phyloP scores from a whole-genome alignment of 805 yeast species.

The Lipomyces chichibuensis region DNA sequence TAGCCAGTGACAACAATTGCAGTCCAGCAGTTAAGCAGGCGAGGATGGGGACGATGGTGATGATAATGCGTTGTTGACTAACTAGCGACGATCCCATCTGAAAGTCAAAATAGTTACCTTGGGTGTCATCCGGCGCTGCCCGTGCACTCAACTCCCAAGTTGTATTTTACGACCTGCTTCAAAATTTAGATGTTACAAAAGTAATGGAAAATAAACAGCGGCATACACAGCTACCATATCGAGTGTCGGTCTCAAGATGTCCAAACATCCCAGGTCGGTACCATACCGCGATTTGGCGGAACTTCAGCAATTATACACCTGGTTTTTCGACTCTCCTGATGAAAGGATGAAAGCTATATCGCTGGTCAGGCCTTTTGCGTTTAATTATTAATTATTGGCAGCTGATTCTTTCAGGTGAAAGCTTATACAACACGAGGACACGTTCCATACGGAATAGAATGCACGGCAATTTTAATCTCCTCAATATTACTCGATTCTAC shows the following conservation, averaged over 20 bases:
- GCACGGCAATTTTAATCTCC: constrained; percentile 63
- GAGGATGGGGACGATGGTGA: too few relatives aligned
- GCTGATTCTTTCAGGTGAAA: constrained; percentile 35
- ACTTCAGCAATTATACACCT: constrained; percentile 16
- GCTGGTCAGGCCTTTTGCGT: constrained; percentile 9
- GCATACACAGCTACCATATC: neutral
- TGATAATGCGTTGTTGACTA: too few relatives aligned
- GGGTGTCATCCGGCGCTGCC: too few relatives aligned
- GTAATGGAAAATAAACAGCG: neutral
- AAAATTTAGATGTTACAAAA: too few relatives aligned
- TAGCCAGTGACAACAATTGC: neutral
- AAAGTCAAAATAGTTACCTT: too few relatives aligned
- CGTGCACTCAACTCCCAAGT: too few relatives aligned
- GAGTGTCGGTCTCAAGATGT: constrained; percentile 6
- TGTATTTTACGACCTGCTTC: too few relatives aligned
- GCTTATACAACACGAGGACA: constrained; percentile 63
- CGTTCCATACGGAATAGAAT: constrained; percentile 72
- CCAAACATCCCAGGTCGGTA: constrained; percentile 22
- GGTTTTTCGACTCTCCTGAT: constrained; percentile 18
- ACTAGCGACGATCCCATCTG: too few relatives aligned
- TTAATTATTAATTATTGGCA: neutral
- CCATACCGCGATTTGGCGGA: constrained; percentile 26
- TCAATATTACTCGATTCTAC: constrained; percentile 51
- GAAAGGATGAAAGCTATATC: constrained; percentile 18
- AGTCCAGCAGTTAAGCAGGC: neutral